Conservation (phyloP, 2,329 filamentous ascomycete genomes). For the Colletotrichum chrysophilum region DNA sequence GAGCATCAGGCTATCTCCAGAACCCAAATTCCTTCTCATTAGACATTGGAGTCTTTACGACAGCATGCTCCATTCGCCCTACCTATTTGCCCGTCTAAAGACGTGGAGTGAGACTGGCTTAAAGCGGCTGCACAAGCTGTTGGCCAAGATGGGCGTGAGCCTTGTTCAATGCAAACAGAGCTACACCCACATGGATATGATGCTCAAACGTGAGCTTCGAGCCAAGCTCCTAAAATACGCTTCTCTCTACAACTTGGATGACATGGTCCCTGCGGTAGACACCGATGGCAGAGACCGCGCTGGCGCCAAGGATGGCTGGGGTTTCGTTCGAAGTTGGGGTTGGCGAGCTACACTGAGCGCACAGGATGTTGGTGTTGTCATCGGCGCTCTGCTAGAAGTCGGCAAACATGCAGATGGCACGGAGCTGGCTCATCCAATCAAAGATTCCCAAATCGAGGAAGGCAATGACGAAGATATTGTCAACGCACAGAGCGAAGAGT, state of each 20-base stretch:
- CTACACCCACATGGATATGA: constrained; percentile 98
- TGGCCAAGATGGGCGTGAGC: constrained; percentile 98
- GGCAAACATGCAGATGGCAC: constrained; percentile 61
- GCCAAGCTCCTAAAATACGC: constrained; percentile 90
- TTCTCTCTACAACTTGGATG: constrained; percentile 90
- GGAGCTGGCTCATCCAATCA: constrained; percentile 33
- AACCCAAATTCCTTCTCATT: constrained; percentile 90
- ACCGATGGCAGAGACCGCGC: constrained; percentile 72
- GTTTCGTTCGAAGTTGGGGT: constrained; percentile 96
- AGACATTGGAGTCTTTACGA: constrained; percentile 98
- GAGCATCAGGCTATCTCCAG: constrained; percentile 89
- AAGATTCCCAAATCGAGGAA: constrained; percentile 40
- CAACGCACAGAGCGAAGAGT: constrained; percentile 63
- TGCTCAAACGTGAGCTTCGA: constrained; percentile 86
- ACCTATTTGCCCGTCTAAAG: constrained; percentile 88
- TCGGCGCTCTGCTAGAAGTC: constrained; percentile 92
- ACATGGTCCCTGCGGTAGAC: constrained; percentile 82
- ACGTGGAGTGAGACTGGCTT: constrained; percentile 92
- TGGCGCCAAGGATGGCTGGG: constrained; percentile 89
- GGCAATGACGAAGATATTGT: constrained; percentile 49
- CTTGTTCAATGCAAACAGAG: constrained; percentile 92
- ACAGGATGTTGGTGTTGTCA: constrained; percentile 90
- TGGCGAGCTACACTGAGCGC: constrained; percentile 95
- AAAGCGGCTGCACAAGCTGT: constrained; percentile 88
- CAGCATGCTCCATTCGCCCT: constrained; percentile 97